Evolutionary conservation across 768 basidiomycete genomes (phyloP).

Genomic region (Pleurotus djamor): DNA sequence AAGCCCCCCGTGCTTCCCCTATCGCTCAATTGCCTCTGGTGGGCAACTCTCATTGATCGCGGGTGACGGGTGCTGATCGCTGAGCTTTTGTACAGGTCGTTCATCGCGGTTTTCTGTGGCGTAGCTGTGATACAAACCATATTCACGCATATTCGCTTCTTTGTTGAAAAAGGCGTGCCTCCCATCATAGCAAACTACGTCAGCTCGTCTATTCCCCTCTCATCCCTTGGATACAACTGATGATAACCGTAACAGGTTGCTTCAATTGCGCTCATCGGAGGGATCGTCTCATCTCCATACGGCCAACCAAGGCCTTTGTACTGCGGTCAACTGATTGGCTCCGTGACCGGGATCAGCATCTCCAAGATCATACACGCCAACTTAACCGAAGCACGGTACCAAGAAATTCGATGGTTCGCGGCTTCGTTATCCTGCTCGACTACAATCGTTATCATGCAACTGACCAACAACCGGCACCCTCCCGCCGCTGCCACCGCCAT

Average conservation of each 20-base stretch:
- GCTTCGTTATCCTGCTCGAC: constrained; percentile 41
- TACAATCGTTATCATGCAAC: constrained; percentile 47
- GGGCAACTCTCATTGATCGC: not conserved
- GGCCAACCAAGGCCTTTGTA: constrained; percentile 51
- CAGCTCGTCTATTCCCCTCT: constrained; percentile 14
- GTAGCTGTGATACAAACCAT: constrained; percentile 47
- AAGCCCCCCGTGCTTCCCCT: not conserved
- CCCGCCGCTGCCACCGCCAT: constrained; percentile 57
- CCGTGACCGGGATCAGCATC: constrained; percentile 44
- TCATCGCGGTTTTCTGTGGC: constrained; percentile 48
- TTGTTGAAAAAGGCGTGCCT: constrained; percentile 41
- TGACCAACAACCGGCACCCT: constrained; percentile 50
- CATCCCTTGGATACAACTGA: not conserved
- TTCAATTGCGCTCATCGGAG: constrained; percentile 52
- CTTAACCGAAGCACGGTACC: constrained; percentile 37
- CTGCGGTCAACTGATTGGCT: constrained; percentile 49
- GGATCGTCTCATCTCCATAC: constrained; percentile 47
- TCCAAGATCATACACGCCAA: constrained; percentile 45
- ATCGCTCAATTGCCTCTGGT: not conserved
- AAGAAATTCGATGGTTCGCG: constrained; percentile 46
- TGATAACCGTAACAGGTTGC: constrained; percentile 37
- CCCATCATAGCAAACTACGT: constrained; percentile 48
- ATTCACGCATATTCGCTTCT: constrained; percentile 46
- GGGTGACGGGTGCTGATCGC: not conserved
- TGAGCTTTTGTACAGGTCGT: constrained; percentile 25